These are phyloP conservation scores for Picochlorum sp. DNA, from an alignment of 139 green algal genomes.

Conservation along the genomic window DNA sequence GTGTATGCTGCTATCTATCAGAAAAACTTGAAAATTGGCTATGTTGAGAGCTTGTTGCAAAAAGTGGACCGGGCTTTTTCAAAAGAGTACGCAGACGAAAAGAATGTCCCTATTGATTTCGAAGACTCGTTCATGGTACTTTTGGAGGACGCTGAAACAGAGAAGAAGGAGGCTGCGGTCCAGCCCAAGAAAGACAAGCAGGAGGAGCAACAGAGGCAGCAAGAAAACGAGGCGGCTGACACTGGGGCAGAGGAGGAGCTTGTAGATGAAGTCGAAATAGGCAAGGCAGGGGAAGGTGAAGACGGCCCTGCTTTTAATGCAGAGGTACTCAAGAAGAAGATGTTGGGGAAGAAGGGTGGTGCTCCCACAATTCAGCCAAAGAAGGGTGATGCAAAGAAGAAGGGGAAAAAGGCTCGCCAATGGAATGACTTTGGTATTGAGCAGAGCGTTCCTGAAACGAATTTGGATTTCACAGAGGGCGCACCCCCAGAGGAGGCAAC, in stretches of 20 bases:
- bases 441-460: neutral
- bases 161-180: too few species aligned
- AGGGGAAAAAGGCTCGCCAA: constrained; percentile 23
- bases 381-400: constrained; percentile 8
- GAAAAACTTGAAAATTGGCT: constrained; percentile 75
- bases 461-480: constrained; percentile 39
- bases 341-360: constrained; percentile 17
- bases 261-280: neutral
- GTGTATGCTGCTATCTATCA: constrained; percentile 98
- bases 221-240: too few species aligned
- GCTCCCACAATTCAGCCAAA: neutral
- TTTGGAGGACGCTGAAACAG: too few species aligned
- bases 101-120: too few species aligned
- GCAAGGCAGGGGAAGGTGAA: neutral
- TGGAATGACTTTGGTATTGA: constrained; percentile 13
- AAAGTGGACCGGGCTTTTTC: constrained; percentile 47
- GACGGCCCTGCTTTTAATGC: constrained; percentile 3
- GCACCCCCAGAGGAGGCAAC: neutral
- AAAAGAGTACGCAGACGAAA: neutral
- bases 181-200: too few species aligned
- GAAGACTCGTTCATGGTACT: too few species aligned
- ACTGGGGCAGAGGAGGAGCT: neutral
- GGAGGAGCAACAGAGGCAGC: too few species aligned
- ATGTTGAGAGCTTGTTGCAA: constrained; percentile 81
- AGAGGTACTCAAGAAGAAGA: neutral